Conservation (phyloP, 192 early-diverging fungal genomes). For the Podila verticillata region DNA sequence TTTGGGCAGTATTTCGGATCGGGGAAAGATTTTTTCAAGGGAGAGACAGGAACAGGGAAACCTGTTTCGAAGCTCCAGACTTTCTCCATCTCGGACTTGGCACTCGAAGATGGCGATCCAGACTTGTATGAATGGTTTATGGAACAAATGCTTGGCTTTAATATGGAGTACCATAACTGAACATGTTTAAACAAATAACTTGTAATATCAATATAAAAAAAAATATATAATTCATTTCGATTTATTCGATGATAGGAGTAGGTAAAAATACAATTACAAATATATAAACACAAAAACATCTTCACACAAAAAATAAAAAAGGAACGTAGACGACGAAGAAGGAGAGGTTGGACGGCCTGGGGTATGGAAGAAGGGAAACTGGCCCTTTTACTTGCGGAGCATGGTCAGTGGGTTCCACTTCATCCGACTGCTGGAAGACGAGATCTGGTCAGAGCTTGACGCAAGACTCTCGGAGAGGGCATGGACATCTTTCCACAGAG, state of each 20-base stretch:
- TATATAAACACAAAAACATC: neutral
- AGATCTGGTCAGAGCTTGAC: slow-evolving; percentile 19
- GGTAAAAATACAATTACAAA: neutral
- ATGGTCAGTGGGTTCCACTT: slow-evolving; percentile 36
- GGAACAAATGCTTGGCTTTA: neutral
- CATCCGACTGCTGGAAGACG: slow-evolving; percentile 15
- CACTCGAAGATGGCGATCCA: neutral
- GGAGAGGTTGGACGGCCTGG: neutral
- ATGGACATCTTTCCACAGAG: slow-evolving; percentile 29
- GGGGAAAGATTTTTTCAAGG: neutral
- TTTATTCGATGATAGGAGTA: neutral
- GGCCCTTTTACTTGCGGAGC: slow-evolving; percentile 28
- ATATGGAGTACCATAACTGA: neutral
- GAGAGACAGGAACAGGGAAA: neutral
- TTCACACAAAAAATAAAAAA: slow-evolving; percentile 12
- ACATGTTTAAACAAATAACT: neutral
- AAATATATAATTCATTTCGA: neutral
- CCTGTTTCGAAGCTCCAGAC: neutral
- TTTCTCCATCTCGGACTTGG: neutral
- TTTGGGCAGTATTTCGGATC: neutral
- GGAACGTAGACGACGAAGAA: neutral
- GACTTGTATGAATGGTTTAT: neutral
- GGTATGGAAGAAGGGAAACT: neutral
- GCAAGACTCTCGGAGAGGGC: slow-evolving; percentile 17
- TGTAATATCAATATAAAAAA: too few species aligned